phyloP scores from a whole-genome alignment of 2,329 filamentous ascomycete genomes.

The Cucurbitaria berberidis region DNA sequence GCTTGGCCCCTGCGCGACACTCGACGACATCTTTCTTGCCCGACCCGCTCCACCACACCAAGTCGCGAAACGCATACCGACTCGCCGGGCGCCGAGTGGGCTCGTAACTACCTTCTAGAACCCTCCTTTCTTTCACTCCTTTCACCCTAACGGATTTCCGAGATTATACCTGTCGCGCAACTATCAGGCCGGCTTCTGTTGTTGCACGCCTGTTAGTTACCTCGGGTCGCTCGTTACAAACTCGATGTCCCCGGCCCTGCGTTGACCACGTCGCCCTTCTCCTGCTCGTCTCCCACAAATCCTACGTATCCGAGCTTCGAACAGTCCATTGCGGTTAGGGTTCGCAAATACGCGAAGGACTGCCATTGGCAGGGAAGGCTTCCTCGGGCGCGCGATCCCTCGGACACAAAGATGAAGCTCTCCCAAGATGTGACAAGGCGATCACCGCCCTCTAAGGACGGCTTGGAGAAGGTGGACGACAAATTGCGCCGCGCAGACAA shows the following conservation, averaged over 20 bases:
- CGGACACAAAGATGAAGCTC: constrained; percentile 19
- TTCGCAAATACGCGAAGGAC: constrained; percentile 14
- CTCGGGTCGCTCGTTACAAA: constrained; percentile 32
- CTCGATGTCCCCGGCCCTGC: constrained; percentile 15
- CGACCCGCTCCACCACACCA: constrained; percentile 14
- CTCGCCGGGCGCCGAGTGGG: constrained; percentile 18
- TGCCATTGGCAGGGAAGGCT: constrained; percentile 20
- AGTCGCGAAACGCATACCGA: constrained; percentile 29
- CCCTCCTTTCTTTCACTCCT: constrained; percentile 7
- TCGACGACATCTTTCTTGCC: constrained; percentile 18
- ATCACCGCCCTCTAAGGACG: constrained; percentile 52
- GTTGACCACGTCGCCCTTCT: constrained; percentile 25
- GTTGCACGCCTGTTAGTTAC: constrained; percentile 14
- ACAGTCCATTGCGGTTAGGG: constrained; percentile 17
- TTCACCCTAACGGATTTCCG: constrained; percentile 4
- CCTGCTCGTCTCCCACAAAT: constrained; percentile 3
- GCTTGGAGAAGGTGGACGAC: constrained; percentile 53
- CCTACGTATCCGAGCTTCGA: background rate
- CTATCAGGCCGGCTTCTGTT: constrained; percentile 8
- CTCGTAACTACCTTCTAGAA: constrained; percentile 14
- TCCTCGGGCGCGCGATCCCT: constrained; percentile 12
- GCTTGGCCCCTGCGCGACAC: constrained; percentile 14
- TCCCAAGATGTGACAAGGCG: constrained; percentile 51
- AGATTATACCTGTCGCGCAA: background rate
- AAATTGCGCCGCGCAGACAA: constrained; percentile 52